Conservation (phyloP, 139 green algal species). For the Chlamydomonas urium region DNA sequence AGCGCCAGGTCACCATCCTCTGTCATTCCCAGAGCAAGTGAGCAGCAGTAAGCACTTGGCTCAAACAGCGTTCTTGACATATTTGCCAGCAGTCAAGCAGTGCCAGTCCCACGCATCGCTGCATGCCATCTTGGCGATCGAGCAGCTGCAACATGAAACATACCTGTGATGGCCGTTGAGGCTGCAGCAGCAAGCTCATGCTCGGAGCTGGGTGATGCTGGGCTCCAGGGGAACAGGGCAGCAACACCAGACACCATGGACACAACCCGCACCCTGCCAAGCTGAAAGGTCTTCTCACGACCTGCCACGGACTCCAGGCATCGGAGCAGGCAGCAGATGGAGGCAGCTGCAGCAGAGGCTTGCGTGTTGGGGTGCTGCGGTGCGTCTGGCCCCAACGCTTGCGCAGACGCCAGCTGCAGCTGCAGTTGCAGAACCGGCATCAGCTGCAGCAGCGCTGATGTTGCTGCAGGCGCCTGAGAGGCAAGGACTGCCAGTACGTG, state of each 20-base stretch:
- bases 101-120: not conserved
- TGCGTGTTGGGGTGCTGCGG: not conserved
- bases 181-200: not conserved
- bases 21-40: not conserved
- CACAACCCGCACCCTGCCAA: not conserved
- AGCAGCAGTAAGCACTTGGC: not conserved
- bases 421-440: not conserved
- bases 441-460: not conserved
- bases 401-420: not conserved
- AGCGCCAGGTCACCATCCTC: not conserved
- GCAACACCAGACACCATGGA: not conserved
- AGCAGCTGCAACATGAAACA: not conserved
- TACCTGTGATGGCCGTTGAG: not conserved
- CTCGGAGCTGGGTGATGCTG: not conserved
- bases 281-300: not conserved
- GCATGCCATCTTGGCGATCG: not conserved
- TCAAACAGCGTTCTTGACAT: not conserved
- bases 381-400: not conserved
- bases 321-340: not conserved
- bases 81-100: constrained; percentile 1
- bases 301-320: constrained; percentile 11
- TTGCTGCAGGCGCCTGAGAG: not conserved
- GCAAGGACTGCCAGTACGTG: not conserved
- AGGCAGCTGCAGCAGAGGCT: not conserved
- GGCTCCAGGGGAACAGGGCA: not conserved